Evolutionary conservation across 2,329 filamentous ascomycete genomes (phyloP), one percentile per base, ranked within the genome.

Genomic region (Sporothrix humicola): DNA sequence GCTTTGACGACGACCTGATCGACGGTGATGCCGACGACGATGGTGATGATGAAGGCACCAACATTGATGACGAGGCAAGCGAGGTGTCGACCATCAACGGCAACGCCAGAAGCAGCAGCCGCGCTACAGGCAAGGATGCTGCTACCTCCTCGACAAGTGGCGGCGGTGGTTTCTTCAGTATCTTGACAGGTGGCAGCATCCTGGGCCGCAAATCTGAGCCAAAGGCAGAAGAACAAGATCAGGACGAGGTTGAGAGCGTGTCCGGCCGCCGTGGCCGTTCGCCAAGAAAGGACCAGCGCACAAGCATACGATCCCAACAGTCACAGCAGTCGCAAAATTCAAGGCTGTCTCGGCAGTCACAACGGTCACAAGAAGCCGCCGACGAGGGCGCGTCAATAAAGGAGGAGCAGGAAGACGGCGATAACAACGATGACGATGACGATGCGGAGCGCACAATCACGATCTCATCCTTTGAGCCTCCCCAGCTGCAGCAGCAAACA

Each of bases 151-250:
- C 46, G 23, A 58, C 52, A 2, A 61, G 63, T 13, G 72, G 69
- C 2, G 59, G 77, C 46, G 81, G 81, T 17, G 89, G 88, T 81
- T 83, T 91, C 77, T 91, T 91, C 80, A 90, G 88, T 78, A 90
- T 91, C 76, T 81, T 91, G 66, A 88, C 89, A 54, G 87, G 88
- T 13, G 89, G 88, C 80, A 90, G 88, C 78, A 91, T 91, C 77
- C 85, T 91, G 5, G 50, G 50, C 1, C 59, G 61, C 42, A 56
- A 52, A 10, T 2, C 56, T 7, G 59, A 72, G 7, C 23, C 44
- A 17, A 44, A 42, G 6, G 69, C 3, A 6, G 23, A 10, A 6
- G 86, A 87, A 56, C 52, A 56, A 20, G 20, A 26, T 23, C 20
- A 26, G 9, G 52, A 56, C 52, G 52, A 56, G 20, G 52, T 13